phyloP scores from a whole-genome alignment of 164 flowering plant genomes.

The Aristolochia contorta region DNA sequence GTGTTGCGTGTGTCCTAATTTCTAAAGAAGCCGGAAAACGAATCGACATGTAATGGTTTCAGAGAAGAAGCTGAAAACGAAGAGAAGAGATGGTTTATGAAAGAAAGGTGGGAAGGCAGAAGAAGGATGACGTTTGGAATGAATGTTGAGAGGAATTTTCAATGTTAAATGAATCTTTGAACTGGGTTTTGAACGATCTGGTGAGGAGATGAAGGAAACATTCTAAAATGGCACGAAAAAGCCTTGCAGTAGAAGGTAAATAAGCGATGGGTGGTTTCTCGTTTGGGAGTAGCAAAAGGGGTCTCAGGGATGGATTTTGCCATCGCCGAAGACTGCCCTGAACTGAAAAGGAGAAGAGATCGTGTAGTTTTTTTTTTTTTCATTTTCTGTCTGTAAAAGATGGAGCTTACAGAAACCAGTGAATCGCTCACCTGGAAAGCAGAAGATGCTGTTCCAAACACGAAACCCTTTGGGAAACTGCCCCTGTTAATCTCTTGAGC shows the following conservation, averaged over 20 bases:
- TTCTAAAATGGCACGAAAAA: too few species aligned
- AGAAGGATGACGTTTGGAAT: background rate
- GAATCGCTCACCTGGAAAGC: constrained; percentile 21
- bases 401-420: background rate
- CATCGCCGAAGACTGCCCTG: background rate
- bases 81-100: background rate
- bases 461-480: constrained; percentile 35
- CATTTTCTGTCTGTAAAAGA: too few species aligned
- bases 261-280: background rate
- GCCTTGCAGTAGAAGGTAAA: too few species aligned
- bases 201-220: too few species aligned
- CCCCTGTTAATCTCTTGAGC: constrained; percentile 15
- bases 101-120: background rate
- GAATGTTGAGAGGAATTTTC: background rate
- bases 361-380: too few species aligned
- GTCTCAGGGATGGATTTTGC: background rate
- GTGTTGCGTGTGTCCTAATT: too few species aligned
- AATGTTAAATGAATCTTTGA: background rate
- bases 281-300: background rate
- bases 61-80: background rate
- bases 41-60: too few species aligned
- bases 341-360: background rate
- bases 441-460: constrained; percentile 39
- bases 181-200: too few species aligned
- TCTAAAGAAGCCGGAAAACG: too few species aligned